Evolutionary conservation across 2,329 filamentous ascomycete genomes (phyloP), one percentile per base, ranked within the genome.

Genomic region (Sporothrix euskadiensis): DNA sequence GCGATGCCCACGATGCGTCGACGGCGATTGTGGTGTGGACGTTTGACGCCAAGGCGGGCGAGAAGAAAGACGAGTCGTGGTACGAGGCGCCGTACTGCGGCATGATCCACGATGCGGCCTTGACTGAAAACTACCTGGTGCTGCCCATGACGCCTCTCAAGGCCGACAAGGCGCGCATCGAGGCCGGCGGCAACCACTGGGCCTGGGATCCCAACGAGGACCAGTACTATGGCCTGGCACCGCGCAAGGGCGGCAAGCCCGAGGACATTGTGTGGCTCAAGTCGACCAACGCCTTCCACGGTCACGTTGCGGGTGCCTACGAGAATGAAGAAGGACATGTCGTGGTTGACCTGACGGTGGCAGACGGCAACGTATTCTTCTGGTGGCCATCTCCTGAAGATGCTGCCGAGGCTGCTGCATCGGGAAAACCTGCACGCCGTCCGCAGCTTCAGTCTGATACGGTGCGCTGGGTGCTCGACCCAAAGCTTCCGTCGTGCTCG

Each of bases 151-250:
- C 84, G 39, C 85, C 85, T 10, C 78, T 86, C 49, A 86, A 86
- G 77, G 83, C 81, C 75, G 81, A 81, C 16, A 76, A 83, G 8
- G 83, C 83, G 63, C 79, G 84, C 10, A 78, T 87, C 76, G 83
- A 82, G 78, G 79, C 76, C 3, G 85, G 85, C 0, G 84, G 83
- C 0, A 84, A 86, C 75, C 85, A 87, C 78, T 87, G 84, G 78
- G 84, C 84, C 0, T 86, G 85, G 85, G 84, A 86, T 72, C 84
- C 85, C 0, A 80, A 86, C 3, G 86, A 88, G 77, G 85, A 88
- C 76, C 86, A 88, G 77, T 85, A 84, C 79, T 88, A 88, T 75
- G 87, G 85, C 0, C 80, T 88, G 16, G 85, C 88, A 2, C 86
- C 86, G 3, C 81, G 87, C 8, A 78, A 83, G 3, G 83, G 83